These are phyloP conservation scores for Amanita molliuscula DNA, from an alignment of 768 basidiomycete genomes.

Conservation along the genomic window DNA sequence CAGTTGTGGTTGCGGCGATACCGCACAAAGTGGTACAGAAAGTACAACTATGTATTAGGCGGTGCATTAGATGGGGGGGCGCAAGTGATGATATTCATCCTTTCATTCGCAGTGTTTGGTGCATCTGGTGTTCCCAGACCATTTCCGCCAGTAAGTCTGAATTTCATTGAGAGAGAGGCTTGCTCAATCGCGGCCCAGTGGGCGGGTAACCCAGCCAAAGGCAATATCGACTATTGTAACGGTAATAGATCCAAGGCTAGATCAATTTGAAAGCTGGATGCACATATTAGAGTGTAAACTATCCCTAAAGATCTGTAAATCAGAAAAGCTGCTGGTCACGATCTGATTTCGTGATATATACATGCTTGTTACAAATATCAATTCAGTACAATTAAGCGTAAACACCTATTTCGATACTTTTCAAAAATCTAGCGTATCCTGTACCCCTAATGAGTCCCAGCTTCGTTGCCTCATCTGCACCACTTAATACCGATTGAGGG, in stretches of 20 bases:
- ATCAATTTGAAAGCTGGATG: no score
- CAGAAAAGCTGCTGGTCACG: no score
- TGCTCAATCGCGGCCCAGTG: constrained; percentile 20
- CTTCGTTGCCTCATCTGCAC: constrained; percentile 48
- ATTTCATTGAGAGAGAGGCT: constrained; percentile 14
- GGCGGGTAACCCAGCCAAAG: constrained; percentile 43
- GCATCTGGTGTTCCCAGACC: constrained; percentile 37
- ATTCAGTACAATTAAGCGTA: constrained; percentile 1
- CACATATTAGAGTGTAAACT: no score
- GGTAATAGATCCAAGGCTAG: constrained; percentile 28
- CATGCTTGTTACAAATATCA: background rate
- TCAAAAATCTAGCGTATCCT: constrained; percentile 55
- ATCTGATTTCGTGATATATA: background rate
- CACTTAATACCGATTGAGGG: constrained; percentile 16
- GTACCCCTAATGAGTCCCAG: constrained; percentile 55
- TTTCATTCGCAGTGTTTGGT: constrained; percentile 57
- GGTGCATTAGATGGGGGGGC: constrained; percentile 59
- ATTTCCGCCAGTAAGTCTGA: constrained; percentile 26
- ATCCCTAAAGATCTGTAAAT: no score
- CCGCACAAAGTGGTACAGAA: constrained; percentile 56
- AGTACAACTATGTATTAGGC: constrained; percentile 57
- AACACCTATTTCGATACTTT: constrained; percentile 29
- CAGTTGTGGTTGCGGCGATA: constrained; percentile 50
- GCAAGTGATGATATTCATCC: constrained; percentile 53
- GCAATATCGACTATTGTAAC: constrained; percentile 51